These are phyloP conservation scores for Cercospora sesami DNA, from an alignment of 2,329 filamentous ascomycete genomes.

Conservation along the genomic window DNA sequence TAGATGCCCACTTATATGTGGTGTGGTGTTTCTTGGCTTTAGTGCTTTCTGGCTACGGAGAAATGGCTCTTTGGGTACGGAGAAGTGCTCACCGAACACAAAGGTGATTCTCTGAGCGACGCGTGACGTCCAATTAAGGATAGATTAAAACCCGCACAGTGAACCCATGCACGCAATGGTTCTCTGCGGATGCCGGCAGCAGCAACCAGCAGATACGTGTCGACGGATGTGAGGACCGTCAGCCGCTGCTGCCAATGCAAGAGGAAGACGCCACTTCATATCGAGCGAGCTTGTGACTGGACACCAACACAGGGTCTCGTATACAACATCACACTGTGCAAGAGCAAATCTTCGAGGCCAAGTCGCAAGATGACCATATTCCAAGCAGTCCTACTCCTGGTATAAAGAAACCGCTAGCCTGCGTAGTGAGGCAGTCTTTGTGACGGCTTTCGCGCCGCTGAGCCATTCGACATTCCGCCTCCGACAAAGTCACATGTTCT, in stretches of 20 bases:
- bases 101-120: neutral
- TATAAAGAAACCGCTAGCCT: neutral
- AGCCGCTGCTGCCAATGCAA: conserved; percentile 1
- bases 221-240: conserved; percentile 10
- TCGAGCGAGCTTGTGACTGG: conserved; percentile 9
- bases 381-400: neutral
- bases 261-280: conserved; percentile 20
- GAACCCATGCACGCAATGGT: conserved; percentile 3
- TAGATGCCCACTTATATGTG: neutral
- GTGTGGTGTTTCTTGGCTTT: neutral
- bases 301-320: neutral
- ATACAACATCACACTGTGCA: neutral
- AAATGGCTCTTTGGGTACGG: conserved; percentile 12
- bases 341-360: neutral
- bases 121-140: conserved; percentile 17
- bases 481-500: neutral
- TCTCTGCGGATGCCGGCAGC: conserved; percentile 8
- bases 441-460: neutral
- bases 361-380: neutral
- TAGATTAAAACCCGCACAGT: conserved; percentile 11
- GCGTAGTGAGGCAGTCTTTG: neutral
- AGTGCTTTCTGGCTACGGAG: neutral
- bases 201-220: neutral
- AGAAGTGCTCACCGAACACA: conserved; percentile 7
- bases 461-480: neutral